Evolutionary conservation across 164 flowering plant genomes (phyloP), one percentile per base, ranked within the genome.

Genomic region (Tetrastigma voinierianum): DNA sequence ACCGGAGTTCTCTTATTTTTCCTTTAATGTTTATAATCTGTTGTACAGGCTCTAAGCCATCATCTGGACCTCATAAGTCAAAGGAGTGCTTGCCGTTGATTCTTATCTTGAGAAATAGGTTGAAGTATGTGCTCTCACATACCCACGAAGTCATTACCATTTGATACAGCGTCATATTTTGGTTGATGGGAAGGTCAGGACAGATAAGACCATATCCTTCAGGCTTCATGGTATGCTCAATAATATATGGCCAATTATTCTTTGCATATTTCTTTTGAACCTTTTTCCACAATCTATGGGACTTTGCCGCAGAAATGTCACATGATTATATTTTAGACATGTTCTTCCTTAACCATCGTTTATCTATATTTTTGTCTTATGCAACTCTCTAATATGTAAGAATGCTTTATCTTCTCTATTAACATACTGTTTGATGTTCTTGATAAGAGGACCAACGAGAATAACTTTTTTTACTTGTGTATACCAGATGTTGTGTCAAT

Each of bases 171-270:
- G 32, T 25, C 32, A 2, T 25, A 5, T 25, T 25, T 25, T 25
- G 32, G 32, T 25, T 2, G 32, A 25, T 25, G 32, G 32, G 32
- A 25, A 25, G 32, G 84, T 82, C 46, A 73, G 84, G 80, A 80
- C 86, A 1, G 86, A 82, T 40, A 82, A 82, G 76, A 82, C n/a
- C 86, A 10, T 81, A 78, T 54, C 86, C 86, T 69, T 70, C 85
- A 71, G 87, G 87, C 12, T 83, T 83, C 75, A 83, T 83, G 87
- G 87, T 83, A 74, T 45, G 79, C n/a, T n/a, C n/a, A n/a, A 59
- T 17, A 19, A 19, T 62, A 12, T 55, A 55, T 4, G 5, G 23
- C 12, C 58, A 18, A 9, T 55, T 17, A 4, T 55, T 13, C 54
- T 43, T 67, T 15, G 3, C 20, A 18, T 51, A 51, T 16, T 15